Percentiles rank a stretch among this genome's conserved stretches.
Conservation (phyloP, 305 asterid species). For the Caryopteris hybrid region DNA sequence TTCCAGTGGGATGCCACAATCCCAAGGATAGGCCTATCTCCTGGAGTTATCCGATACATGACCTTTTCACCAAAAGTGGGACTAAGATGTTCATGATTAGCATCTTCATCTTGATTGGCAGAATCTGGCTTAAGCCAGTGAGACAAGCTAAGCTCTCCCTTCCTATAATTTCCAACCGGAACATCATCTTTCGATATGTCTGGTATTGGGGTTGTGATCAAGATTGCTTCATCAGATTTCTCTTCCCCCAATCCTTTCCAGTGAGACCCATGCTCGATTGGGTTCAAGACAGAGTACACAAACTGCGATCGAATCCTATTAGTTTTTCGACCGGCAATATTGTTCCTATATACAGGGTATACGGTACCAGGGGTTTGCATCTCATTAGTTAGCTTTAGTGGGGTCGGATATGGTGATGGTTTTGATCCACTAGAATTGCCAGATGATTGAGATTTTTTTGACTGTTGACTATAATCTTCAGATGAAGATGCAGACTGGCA, state of each 20-base stretch:
- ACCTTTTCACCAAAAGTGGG: conserved; percentile 16
- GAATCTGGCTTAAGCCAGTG: conserved; percentile 45
- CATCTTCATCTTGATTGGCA: conserved; percentile 21
- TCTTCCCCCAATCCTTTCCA: conserved; percentile 42
- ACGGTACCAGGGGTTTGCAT: conserved; percentile 95
- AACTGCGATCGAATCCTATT: conserved; percentile 58
- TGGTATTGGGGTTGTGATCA: conserved; percentile 16
- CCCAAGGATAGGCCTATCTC: conserved; percentile 87
- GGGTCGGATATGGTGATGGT: conserved; percentile 69
- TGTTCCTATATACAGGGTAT: conserved; percentile 53
- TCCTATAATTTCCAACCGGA: conserved; percentile 28
- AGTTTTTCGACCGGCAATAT: conserved; percentile 37
- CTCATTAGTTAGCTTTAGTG: conserved; percentile 66
- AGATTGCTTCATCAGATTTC: conserved; percentile 28
- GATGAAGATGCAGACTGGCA: conserved; percentile 40
- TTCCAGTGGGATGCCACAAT: conserved; percentile 88
- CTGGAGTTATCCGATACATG: conserved; percentile 42
- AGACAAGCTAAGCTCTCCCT: conserved; percentile 47
- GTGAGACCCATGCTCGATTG: conserved; percentile 31
- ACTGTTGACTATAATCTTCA: conserved; percentile 34
- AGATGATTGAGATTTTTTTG: conserved; percentile 33
- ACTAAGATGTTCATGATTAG: conserved; percentile 13
- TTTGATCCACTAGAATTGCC: conserved; percentile 28
- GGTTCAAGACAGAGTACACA: conserved; percentile 48
- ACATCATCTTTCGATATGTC: conserved; percentile 21